Conservation (phyloP, 305 asterid genomes). For the Coffea humblotiana region DNA sequence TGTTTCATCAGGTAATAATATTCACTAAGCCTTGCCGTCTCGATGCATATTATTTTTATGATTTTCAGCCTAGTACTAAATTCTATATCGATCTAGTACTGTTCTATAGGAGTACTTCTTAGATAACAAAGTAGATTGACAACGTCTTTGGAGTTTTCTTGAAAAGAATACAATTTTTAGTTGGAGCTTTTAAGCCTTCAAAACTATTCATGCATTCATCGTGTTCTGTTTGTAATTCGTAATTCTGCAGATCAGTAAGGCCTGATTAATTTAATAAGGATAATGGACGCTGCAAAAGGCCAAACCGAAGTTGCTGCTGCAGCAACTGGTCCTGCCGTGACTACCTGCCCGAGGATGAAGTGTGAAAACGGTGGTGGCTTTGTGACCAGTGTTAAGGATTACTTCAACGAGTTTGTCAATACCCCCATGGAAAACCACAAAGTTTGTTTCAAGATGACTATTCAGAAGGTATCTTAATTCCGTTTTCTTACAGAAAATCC, state of each 20-base stretch:
- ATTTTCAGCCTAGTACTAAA: too few species aligned
- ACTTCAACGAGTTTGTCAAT: constrained; percentile 12
- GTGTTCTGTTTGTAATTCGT: too few species aligned
- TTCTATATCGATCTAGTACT: too few species aligned
- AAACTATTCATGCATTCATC: too few species aligned
- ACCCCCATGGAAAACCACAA: constrained; percentile 23
- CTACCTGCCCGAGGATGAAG: constrained; percentile 14
- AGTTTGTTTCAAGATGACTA: constrained; percentile 20
- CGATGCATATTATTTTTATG: too few species aligned
- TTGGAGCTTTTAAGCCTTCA: too few species aligned
- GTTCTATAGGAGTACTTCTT: too few species aligned
- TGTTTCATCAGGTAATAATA: neutral
- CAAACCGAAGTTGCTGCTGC: neutral
- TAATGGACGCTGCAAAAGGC: neutral
- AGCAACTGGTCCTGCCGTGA: neutral
- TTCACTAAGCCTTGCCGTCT: neutral
- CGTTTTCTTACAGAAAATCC: too few species aligned
- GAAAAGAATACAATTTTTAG: too few species aligned
- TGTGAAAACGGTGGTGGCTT: neutral
- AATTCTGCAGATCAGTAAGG: neutral
- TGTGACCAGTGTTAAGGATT: constrained; percentile 12
- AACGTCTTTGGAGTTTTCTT: too few species aligned
- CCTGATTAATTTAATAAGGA: too few species aligned
- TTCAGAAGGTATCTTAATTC: constrained; percentile 7
- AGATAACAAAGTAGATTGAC: too few species aligned